Base-by-base conservation (phyloP, 306 rosid genomes). In the Rubus parviflorus region DNA sequence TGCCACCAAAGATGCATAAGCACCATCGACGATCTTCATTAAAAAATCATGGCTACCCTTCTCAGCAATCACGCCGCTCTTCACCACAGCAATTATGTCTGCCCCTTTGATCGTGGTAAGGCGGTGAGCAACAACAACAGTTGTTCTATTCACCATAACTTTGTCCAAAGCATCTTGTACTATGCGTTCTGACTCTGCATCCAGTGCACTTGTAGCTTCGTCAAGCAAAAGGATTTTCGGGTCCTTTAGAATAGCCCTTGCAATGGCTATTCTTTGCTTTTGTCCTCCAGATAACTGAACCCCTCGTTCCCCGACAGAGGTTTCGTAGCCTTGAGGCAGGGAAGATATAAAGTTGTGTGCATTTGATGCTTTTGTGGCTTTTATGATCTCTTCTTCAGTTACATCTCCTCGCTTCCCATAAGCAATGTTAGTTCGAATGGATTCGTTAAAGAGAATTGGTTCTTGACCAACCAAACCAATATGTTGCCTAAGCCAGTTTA, bases 131-230 rank as follows among this genome's bases (percentile, higher is more conserved):
- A 95, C 96, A 2, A 95, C 97, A 1, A 95, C 79, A 11, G 97
- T 89, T 7, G 99, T 95, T 86, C 96, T 84, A 40, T 87, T 78
- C 75, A 90, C 85, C 88, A 90, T 92, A 3, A 92, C 97, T 60
- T 75, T 84, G 42, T 95, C 98, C 65, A 95, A 72, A 35, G 98
- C 98, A 22, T 89, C 93, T 75, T 95, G 97, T 11, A 95, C 98
- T 10, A 92, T 53, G 2, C 88, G 79, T 62, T 95, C 97, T 0
- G 98, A 95, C 69, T 95, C 94, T 0, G 93, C 97, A 77, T 92
- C 97, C 5, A 95, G 79, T n/a, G 98, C 98, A 80, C 97, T 92
- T 4, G 97, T 95, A 22, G 97, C 97, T 81, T 95, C 97, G 68
- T 95, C 98, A 4, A 95, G 93, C 81, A 92, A 68, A 19, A 95